These are phyloP conservation scores for Entophlyctis helioformis DNA, from an alignment of 192 early-diverging fungal genomes.

Conservation along the genomic window DNA sequence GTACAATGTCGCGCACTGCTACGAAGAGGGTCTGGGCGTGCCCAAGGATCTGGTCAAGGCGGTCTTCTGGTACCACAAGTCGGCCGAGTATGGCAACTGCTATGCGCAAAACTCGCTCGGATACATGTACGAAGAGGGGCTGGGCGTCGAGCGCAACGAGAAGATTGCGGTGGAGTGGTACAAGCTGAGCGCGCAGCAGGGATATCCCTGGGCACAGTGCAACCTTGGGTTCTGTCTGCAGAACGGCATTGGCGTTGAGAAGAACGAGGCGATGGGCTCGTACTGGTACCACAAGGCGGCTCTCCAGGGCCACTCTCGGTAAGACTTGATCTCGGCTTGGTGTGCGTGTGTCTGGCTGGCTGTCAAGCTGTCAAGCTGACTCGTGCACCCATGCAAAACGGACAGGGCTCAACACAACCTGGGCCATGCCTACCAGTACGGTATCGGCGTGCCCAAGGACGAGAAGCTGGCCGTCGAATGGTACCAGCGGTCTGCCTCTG, in stretches of 20 bases:
- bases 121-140: slow-evolving; percentile 72
- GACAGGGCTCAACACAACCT: slow-evolving; percentile 55
- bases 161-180: slow-evolving; percentile 63
- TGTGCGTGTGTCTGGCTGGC: not conserved
- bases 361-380: too few relatives aligned
- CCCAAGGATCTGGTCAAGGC: slow-evolving; percentile 16
- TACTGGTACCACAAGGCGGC: slow-evolving; percentile 42
- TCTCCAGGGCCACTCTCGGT: slow-evolving; percentile 33
- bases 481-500: slow-evolving; percentile 45
- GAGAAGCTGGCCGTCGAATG: slow-evolving; percentile 52
- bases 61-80: slow-evolving; percentile 45
- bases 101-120: slow-evolving; percentile 73
- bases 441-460: slow-evolving; percentile 63
- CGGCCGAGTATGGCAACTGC: slow-evolving; percentile 53
- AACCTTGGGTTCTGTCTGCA: slow-evolving; percentile 71
- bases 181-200: slow-evolving; percentile 53
- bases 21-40: slow-evolving; percentile 41
- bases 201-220: slow-evolving; percentile 74
- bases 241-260: slow-evolving; percentile 56
- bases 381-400: not conserved
- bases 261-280: slow-evolving; percentile 23
- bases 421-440: slow-evolving; percentile 78
- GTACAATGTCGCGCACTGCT: slow-evolving; percentile 52
- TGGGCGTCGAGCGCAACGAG: slow-evolving; percentile 53
- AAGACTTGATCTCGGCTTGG: not conserved